A percentile compares a stretch with the other conserved stretches of the same genome.
These are phyloP conservation scores for Arthrobotrys pseudoclavata DNA, from an alignment of 2,329 filamentous ascomycete species.

Conservation along the genomic window DNA sequence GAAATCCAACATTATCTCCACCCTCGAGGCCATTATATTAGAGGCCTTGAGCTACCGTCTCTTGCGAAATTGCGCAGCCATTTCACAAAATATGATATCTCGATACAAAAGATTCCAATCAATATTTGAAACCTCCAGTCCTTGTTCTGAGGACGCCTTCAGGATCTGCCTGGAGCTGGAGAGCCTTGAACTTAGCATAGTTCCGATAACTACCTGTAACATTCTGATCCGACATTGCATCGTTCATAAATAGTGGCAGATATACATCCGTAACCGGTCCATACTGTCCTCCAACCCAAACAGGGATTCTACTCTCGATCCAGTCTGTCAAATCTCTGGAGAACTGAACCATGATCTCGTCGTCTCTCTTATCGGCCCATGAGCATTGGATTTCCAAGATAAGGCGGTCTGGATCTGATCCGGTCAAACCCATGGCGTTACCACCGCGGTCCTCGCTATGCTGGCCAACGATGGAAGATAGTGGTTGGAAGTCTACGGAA, in stretches of 20 bases:
- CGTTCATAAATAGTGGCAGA: not conserved
- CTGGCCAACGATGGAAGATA: not conserved
- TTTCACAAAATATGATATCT: not conserved
- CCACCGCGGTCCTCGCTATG: not conserved
- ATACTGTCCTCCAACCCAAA: constrained; percentile 3
- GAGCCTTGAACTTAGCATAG: constrained; percentile 2
- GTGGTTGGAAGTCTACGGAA: constrained; percentile 10
- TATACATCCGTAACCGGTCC: not conserved
- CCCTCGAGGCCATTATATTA: too few species aligned
- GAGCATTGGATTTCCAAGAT: constrained; percentile 14
- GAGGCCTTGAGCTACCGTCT: too few species aligned
- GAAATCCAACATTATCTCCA: too few species aligned
- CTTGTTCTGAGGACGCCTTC: not conserved
- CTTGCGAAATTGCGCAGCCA: not conserved
- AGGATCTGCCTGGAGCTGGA: constrained; percentile 3
- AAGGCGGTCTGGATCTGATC: not conserved
- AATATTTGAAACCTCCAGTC: constrained; percentile 10
- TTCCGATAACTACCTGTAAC: not conserved
- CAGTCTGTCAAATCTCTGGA: not conserved
- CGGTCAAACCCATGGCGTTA: constrained; percentile 2
- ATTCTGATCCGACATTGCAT: constrained; percentile 12
- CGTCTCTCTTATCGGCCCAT: constrained; percentile 5
- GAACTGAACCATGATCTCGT: not conserved
- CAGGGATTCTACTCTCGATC: constrained; percentile 3
- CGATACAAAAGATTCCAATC: not conserved